A percentile compares a stretch with the other conserved stretches of the same genome.
phyloP scores from a whole-genome alignment of 2,329 filamentous ascomycete genomes.

The Botryotinia convoluta region DNA sequence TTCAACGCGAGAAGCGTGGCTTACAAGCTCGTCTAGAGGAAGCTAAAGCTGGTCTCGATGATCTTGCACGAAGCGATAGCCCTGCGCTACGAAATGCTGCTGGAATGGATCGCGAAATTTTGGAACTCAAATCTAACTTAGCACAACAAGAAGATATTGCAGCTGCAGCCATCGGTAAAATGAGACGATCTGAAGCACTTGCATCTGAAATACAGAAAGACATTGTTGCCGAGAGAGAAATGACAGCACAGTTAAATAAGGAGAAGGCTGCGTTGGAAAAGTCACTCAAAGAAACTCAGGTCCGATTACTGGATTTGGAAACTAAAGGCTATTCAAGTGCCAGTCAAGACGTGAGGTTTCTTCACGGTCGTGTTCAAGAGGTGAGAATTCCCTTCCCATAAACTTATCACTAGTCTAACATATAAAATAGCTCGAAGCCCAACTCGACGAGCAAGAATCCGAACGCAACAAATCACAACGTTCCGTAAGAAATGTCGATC shows the following conservation, averaged over 20 bases:
- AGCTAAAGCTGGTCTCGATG: constrained; percentile 83
- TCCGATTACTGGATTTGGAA: constrained; percentile 87
- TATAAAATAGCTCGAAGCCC: constrained; percentile 70
- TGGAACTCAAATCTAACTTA: constrained; percentile 83
- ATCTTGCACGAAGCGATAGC: constrained; percentile 79
- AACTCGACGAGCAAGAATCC: constrained; percentile 79
- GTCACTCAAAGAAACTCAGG: constrained; percentile 82
- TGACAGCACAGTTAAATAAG: constrained; percentile 76
- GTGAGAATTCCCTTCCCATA: constrained; percentile 50
- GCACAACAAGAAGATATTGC: constrained; percentile 94
- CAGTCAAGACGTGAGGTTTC: constrained; percentile 91
- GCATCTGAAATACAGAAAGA: constrained; percentile 91
- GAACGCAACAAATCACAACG: constrained; percentile 79
- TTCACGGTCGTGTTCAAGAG: constrained; percentile 93
- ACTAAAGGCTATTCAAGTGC: constrained; percentile 95
- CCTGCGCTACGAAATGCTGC: constrained; percentile 88
- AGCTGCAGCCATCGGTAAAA: constrained; percentile 90
- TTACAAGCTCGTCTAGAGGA: constrained; percentile 83
- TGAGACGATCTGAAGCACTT: constrained; percentile 88
- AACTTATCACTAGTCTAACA: constrained; percentile 27
- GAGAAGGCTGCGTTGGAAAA: constrained; percentile 91
- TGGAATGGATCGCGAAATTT: constrained; percentile 79
- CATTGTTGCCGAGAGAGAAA: constrained; percentile 80
- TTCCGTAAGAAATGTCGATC: constrained; percentile 87
- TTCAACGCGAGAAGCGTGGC: constrained; percentile 85